Evolutionary conservation across 2,329 filamentous ascomycete species (phyloP), one percentile per base, ranked within the genome.

Genomic region (Rhytidhysteron rufulum): DNA sequence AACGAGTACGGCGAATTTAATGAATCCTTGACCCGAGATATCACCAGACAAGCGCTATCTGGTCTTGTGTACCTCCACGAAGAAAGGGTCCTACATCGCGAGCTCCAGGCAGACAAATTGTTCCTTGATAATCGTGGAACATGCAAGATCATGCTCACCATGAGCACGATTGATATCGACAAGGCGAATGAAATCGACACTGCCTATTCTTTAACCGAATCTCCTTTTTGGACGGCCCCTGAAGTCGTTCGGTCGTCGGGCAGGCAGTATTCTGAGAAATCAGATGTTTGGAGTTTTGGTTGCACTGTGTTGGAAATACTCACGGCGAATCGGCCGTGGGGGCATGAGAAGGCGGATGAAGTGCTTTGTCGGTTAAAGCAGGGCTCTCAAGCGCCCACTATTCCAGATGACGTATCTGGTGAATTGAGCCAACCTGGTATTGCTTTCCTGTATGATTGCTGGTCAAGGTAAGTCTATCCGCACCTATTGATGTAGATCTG

Each of bases 81-180:
- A 5, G 36, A 50, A 22, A 46, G 46, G 21, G 39, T 50, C 18
- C 27, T 49, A n/a, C 48, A 47, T 34, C 24, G 48, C 25, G 43
- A 49, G 21, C 34, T 51, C 25, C 48, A 45, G 31, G 44, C 47
- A 18, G 42, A 50, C 36, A 44, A 51, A 20, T 20, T 45, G 15
- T 31, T 45, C 4, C 37, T 51, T 11, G 42, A 45, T 32, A 17
- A 21, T n/a, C 34, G 46, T 37, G 42, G 47, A 10, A 33, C 33
- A 3, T 41, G 38, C 29, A 41, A 37, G 31, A 36, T 44, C 4
- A 16, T 13, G 4, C 17, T 33, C 4, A 33, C 11, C n/a, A 11
- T 33, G n/a, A 19, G 11, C 13, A 33, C 31, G 10, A 16, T 17
- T 10, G 18, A 19, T 4, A 16, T 17, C 17, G 18, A 19, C 4